phyloP scores from a whole-genome alignment of 495 filamentous ascomycete genomes.

The Xylaria acuta region DNA sequence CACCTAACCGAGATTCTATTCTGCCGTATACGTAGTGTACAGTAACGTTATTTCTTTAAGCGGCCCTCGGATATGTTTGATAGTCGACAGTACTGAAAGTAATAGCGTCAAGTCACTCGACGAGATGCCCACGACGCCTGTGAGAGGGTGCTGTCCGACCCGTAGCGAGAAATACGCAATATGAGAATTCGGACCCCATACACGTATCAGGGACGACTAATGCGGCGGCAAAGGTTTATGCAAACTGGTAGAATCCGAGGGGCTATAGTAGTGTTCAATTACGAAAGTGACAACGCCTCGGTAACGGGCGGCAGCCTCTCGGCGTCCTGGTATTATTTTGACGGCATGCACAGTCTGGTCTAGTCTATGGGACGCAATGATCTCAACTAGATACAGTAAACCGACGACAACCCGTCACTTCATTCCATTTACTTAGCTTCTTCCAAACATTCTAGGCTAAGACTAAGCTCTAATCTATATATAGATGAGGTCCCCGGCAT shows the following conservation, averaged over 20 bases:
- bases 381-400: not conserved
- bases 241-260: slow-evolving; percentile 13
- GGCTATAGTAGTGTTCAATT: slow-evolving; percentile 1
- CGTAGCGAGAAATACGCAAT: not conserved
- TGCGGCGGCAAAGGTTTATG: slow-evolving; percentile 14
- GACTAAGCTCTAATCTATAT: not conserved
- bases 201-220: not conserved
- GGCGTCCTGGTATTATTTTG: slow-evolving; percentile 5
- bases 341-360: not conserved
- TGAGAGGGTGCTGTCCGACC: not conserved
- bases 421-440: not conserved
- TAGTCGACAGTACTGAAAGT: not conserved
- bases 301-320: slow-evolving; percentile 1
- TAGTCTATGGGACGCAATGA: not conserved
- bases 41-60: slow-evolving; percentile 4
- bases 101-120: not conserved
- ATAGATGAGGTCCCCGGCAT: not conserved
- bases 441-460: not conserved
- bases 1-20: slow-evolving; percentile 10
- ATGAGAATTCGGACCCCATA: slow-evolving; percentile 5
- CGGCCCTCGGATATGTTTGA: not conserved
- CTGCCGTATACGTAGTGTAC: not conserved
- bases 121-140: not conserved
- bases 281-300: not conserved
- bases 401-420: not conserved